These are phyloP conservation scores for Aspergillus intermedius DNA, from an alignment of 2,329 filamentous ascomycete genomes.

Conservation along the genomic window DNA sequence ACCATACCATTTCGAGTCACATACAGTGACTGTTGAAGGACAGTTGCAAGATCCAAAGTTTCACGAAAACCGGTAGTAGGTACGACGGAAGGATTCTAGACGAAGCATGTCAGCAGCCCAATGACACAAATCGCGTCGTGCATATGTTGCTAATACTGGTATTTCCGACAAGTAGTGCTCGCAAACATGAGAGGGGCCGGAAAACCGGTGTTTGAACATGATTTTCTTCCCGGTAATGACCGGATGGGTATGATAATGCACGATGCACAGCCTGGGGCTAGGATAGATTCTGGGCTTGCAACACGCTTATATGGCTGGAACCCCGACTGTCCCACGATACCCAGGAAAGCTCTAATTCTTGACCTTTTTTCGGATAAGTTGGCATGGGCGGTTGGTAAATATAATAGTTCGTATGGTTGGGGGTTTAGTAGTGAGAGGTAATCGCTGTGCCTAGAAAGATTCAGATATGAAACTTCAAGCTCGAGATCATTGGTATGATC, in stretches of 20 bases:
- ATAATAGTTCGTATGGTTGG: too few relatives aligned
- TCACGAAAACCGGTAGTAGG: background rate
- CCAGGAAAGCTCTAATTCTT: too few relatives aligned
- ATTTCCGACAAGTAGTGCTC: slow-evolving; percentile 16
- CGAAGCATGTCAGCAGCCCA: slow-evolving; percentile 3
- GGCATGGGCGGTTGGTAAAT: too few relatives aligned
- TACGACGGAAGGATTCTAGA: slow-evolving; percentile 3
- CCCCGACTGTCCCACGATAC: too few relatives aligned
- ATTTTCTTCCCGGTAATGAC: slow-evolving; percentile 15
- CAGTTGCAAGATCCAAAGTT: slow-evolving; percentile 1
- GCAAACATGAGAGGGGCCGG: slow-evolving; percentile 16
- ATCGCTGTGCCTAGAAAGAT: background rate
- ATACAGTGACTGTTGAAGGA: background rate
- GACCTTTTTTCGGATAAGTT: too few relatives aligned
- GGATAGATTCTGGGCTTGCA: slow-evolving; percentile 4
- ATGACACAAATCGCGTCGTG: slow-evolving; percentile 3
- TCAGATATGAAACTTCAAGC: background rate
- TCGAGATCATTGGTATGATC: background rate
- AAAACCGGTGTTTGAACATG: slow-evolving; percentile 13
- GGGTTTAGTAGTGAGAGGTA: too few relatives aligned
- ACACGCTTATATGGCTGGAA: background rate
- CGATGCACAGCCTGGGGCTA: slow-evolving; percentile 1
- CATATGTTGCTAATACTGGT: slow-evolving; percentile 12
- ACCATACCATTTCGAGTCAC: background rate
- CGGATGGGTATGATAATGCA: slow-evolving; percentile 6